Conservation (phyloP, 2,329 filamentous ascomycete genomes). For the Myriangium duriaei region DNA sequence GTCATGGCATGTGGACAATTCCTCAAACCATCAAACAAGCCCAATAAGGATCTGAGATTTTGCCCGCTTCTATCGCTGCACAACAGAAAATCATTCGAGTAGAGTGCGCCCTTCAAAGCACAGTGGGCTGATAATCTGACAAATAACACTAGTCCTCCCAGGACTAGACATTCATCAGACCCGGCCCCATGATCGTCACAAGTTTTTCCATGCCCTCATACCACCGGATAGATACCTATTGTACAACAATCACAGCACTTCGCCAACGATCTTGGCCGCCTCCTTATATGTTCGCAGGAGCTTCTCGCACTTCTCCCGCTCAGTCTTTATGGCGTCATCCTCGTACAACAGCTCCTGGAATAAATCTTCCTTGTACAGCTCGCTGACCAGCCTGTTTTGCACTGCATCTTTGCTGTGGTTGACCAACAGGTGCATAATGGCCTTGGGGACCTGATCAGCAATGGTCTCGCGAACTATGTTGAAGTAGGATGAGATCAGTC, state of each 20-base stretch:
- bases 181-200: not conserved
- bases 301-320: constrained; percentile 97
- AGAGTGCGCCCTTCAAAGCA: not conserved
- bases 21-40: no score
- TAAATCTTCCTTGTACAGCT: constrained; percentile 82
- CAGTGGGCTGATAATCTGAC: not conserved
- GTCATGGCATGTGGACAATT: no score
- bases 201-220: not conserved
- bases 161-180: not conserved
- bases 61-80: not conserved
- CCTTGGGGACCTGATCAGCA: constrained; percentile 95
- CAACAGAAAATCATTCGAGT: not conserved
- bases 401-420: constrained; percentile 98
- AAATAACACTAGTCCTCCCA: no score
- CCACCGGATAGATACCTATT: not conserved
- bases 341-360: constrained; percentile 94
- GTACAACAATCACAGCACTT: constrained; percentile 60
- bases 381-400: constrained; percentile 89
- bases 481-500: constrained; percentile 96
- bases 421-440: constrained; percentile 95
- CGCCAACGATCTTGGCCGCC: constrained; percentile 94
- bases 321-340: constrained; percentile 92
- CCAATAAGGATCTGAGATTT: not conserved
- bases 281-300: constrained; percentile 91
- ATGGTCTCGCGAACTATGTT: constrained; percentile 98